These are phyloP conservation scores for Arthrobotrys megalospora DNA, from an alignment of 2,329 filamentous ascomycete genomes.

Conservation along the genomic window DNA sequence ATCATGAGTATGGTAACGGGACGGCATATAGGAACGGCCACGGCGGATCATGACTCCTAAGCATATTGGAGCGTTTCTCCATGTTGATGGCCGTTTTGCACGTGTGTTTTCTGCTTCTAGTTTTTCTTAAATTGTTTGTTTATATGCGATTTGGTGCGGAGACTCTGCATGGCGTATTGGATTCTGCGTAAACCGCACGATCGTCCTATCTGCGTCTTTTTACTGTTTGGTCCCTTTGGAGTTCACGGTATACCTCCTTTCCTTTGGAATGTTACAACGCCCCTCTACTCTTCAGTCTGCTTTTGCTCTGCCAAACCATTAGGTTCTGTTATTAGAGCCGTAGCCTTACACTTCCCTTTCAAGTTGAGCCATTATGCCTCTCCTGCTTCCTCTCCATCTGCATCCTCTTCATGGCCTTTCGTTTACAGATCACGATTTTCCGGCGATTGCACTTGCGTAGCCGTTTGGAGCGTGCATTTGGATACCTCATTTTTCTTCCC, in stretches of 20 bases:
- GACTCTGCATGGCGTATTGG: conserved; percentile 37
- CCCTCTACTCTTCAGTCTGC: conserved; percentile 15
- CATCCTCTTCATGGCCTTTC: conserved; percentile 62
- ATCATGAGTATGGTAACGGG: conserved; percentile 39
- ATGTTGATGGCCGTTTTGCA: conserved; percentile 40
- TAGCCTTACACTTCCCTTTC: conserved; percentile 60
- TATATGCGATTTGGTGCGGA: conserved; percentile 41
- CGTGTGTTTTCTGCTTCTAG: conserved; percentile 42
- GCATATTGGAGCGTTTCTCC: conserved; percentile 39
- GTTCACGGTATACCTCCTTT: conserved; percentile 17
- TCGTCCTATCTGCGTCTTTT: background rate
- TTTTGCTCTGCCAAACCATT: conserved; percentile 30
- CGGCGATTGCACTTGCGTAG: conserved; percentile 5
- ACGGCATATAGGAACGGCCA: conserved; percentile 46
- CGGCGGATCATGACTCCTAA: conserved; percentile 49
- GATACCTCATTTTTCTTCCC: background rate
- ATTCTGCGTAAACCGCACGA: conserved; percentile 26
- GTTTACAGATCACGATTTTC: conserved; percentile 30
- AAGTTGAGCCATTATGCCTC: conserved; percentile 10
- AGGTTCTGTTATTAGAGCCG: conserved; percentile 29
- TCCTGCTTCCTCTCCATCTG: conserved; percentile 32
- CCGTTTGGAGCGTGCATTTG: conserved; percentile 15
- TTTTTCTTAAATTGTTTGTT: conserved; percentile 48
- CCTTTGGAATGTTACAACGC: conserved; percentile 16
- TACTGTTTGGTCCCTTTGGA: conserved; percentile 11